A percentile compares a stretch with the other conserved stretches of the same genome.
These are phyloP conservation scores for Amanita phalloides DNA, from an alignment of 768 basidiomycete genomes.

Conservation along the genomic window DNA sequence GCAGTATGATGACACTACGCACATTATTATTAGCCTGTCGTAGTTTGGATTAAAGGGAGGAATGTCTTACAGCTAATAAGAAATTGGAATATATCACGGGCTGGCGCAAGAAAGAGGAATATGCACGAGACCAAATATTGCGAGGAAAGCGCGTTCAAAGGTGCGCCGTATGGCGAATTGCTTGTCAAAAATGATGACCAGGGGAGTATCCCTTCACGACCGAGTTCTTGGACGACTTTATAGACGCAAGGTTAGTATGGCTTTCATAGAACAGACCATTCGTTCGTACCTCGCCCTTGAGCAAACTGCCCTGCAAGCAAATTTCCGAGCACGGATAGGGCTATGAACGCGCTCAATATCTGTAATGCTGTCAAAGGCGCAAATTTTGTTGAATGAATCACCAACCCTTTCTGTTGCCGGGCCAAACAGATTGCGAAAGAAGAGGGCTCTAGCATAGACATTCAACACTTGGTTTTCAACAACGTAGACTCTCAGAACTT, in stretches of 20 bases:
- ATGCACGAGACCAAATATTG: conserved; percentile 52
- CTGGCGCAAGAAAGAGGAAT: conserved; percentile 45
- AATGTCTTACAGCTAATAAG: conserved; percentile 46
- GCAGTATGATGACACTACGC: conserved; percentile 48
- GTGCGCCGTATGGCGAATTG: conserved; percentile 61
- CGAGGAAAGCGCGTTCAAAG: conserved; percentile 47
- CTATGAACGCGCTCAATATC: conserved; percentile 51
- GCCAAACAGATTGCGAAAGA: conserved; percentile 68
- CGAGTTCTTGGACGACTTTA: conserved; percentile 63
- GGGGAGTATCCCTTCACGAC: conserved; percentile 60
- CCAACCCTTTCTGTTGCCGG: conserved; percentile 45
- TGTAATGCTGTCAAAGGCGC: conserved; percentile 12
- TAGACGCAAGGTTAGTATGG: not conserved
- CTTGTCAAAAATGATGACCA: conserved; percentile 58
- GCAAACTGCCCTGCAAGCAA: conserved; percentile 52
- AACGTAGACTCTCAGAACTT: conserved; percentile 14
- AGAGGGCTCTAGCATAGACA: conserved; percentile 37
- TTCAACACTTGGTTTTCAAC: not conserved
- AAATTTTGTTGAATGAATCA: not conserved
- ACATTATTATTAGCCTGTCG: not conserved
- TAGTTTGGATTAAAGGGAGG: not conserved
- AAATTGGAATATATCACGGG: conserved; percentile 70
- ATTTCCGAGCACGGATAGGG: conserved; percentile 56
- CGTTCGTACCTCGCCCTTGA: conserved; percentile 47
- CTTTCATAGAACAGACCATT: not conserved